Evolutionary conservation across 371 early-diverging fungal genomes (phyloP), one percentile per base, ranked within the genome.

Genomic region (Haplosporangium sp.): DNA sequence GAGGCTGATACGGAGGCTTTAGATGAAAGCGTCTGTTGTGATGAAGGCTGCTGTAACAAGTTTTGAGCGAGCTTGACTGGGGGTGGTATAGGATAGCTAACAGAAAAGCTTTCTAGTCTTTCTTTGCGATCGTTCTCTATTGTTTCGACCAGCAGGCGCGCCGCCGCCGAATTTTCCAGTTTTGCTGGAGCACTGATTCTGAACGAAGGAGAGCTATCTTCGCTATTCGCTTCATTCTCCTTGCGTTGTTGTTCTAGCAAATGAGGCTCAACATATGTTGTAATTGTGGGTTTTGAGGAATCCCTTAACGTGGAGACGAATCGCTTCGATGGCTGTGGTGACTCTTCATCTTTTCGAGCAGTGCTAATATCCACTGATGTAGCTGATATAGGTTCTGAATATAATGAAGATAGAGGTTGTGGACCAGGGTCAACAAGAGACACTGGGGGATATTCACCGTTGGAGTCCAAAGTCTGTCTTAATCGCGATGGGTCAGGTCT

Each of bases 221-320:
- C 27, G 27, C 27, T 27, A 27, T 27, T 27, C 9, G 59, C 59
- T 34, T 73, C 71, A n/a, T 39, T 42, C 20, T 76, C 74, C 37
- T 48, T 71, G 7, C 63, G 74, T n/a, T 71, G 71, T 39, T 78
- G 79, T 58, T 78, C 79, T 34, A 78, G 39, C 19, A 78, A 52
- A n/a, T 78, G 71, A 11, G 79, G 79, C 48, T 74, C 79, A 37
- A 78, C 56, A 44, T 78, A 78, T 4, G 79, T 78, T 13, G 79
- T 78, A 44, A 78, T 78, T 1, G 79, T 78, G 1, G 79, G 79
- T 37, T 78, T 78, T 37, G 79, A 78, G 0, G 79, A 35, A n/a
- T 78, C 79, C 2, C 79, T 55, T 11, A 78, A 63, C 1, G 79
- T 74, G 13, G 79, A 78, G 13, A 78, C 79, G 48, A 78, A 78